Base-by-base conservation (phyloP, 129 eudicot species). In the Chrysanthemum makinoi region DNA sequence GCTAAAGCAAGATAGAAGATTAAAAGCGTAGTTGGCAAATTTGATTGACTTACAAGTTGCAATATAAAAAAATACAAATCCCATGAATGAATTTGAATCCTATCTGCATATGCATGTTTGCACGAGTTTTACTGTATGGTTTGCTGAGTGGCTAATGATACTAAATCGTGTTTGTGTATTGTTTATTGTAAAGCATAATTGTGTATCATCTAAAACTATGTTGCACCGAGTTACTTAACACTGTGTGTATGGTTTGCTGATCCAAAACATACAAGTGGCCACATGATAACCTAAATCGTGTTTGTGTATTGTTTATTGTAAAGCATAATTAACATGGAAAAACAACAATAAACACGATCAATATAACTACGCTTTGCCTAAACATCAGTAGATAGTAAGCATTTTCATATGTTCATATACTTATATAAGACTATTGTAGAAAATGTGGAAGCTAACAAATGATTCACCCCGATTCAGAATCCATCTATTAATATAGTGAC, bases 1-100 rank as follows among this genome's bases (percentile, higher is more conserved):
- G 19, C 18, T 44, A 65, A 65, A 65, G 52, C 33, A 65, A 65
- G 54, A 47, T 20, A 65, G 70, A 47, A 65, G 28, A 65, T 65
- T 11, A 43, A 33, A 18, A 65, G 70, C 7, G 2, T 69, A 26
- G 48, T 51, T 30, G 63, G 28, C 52, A 70, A 64, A 63, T 16
- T 63, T 35, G 68, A 33, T 30, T 63, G 68, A 62, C 10, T 28
- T 0, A 17, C 8, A 62, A 62, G 22, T 55, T 17, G 18, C 61
- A 19, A 28, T 35, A 63, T 6, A 13, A 30, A 63, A 10, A n/a
- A 3, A 7, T 63, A 30, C n/a, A 14, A 11, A 12, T 1, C 39
- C 17, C 46, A 51, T 67, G 57, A 49, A 67, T 15, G 43, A 63
- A 30, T 28, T 30, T 16, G 61, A 55, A 17, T 55, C 61, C 61